Percentiles rank a stretch among this genome's conserved stretches.
These are phyloP conservation scores for Fusarium sp. DNA, from an alignment of 2,329 filamentous ascomycete species.

Conservation along the genomic window DNA sequence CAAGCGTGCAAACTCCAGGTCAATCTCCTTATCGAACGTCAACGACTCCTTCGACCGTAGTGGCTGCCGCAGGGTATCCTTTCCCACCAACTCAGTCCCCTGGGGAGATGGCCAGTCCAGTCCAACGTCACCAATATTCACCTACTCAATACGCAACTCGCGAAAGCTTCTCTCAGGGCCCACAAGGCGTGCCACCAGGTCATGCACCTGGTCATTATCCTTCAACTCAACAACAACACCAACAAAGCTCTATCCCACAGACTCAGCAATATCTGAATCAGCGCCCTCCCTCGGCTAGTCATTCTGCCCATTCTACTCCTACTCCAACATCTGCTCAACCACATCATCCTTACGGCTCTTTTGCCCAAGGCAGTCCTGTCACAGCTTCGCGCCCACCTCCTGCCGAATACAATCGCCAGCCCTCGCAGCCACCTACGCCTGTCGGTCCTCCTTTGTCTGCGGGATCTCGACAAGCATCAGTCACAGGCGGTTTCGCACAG, in stretches of 20 bases:
- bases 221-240: constrained; percentile 47
- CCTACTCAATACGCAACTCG: constrained; percentile 56
- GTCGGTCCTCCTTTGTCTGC: constrained; percentile 62
- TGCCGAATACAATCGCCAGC: constrained; percentile 59
- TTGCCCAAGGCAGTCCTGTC: constrained; percentile 65
- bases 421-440: constrained; percentile 67
- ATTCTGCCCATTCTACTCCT: constrained; percentile 68
- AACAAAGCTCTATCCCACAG: constrained; percentile 55
- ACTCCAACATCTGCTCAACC: constrained; percentile 73
- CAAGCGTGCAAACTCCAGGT: constrained; percentile 58
- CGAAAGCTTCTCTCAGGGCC: constrained; percentile 60
- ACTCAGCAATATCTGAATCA: constrained; percentile 59
- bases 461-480: constrained; percentile 57
- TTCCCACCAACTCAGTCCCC: constrained; percentile 60
- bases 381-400: constrained; percentile 58
- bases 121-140: constrained; percentile 65
- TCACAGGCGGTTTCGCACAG: constrained; percentile 56
- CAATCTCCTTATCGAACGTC: constrained; percentile 62
- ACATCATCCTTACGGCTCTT: constrained; percentile 65
- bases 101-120: constrained; percentile 61
- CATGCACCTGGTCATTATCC: constrained; percentile 44
- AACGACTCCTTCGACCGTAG: constrained; percentile 55
- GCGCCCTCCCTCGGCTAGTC: constrained; percentile 68
- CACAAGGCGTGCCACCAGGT: constrained; percentile 32
- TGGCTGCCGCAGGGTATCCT: constrained; percentile 61